These are phyloP conservation scores for Globisporangium heterothallicum DNA, from an alignment of 352 stramenopile species.

Conservation along the genomic window DNA sequence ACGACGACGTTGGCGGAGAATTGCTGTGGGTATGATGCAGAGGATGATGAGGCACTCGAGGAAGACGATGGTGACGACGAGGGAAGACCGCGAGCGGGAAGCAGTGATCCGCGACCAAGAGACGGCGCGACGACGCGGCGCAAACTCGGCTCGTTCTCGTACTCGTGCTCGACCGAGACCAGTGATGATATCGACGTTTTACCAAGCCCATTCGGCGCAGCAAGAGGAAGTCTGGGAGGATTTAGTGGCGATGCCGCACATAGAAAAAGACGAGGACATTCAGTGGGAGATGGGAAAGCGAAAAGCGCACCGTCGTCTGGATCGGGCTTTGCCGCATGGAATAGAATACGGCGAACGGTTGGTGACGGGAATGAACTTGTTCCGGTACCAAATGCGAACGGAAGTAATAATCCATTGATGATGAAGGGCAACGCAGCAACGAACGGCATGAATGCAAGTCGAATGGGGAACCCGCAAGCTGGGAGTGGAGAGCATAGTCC, in stretches of 20 bases:
- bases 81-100: background rate
- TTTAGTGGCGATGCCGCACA: conserved; percentile 7
- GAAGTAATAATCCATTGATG: background rate
- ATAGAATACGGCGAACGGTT: conserved; percentile 31
- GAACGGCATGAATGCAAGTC: conserved; percentile 12
- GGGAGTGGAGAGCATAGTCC: conserved; percentile 24
- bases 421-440: conserved; percentile 1
- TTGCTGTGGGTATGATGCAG: conserved; percentile 42
- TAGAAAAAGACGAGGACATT: conserved; percentile 1
- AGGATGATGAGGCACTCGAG: conserved; percentile 11
- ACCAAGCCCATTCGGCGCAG: conserved; percentile 5
- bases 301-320: conserved; percentile 4
- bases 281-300: background rate
- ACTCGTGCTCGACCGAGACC: conserved; percentile 67
- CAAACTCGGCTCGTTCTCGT: conserved; percentile 49
- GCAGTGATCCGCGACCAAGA: background rate
- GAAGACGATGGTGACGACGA: conserved; percentile 13
- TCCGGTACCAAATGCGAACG: conserved; percentile 20
- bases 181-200: conserved; percentile 39
- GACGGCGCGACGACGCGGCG: conserved; percentile 16
- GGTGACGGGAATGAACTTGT: conserved; percentile 26
- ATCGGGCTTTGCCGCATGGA: conserved; percentile 42
- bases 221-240: background rate
- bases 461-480: conserved; percentile 33
- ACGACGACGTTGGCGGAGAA: conserved; percentile 61